Base-by-base conservation (phyloP, 768 basidiomycete species). In the Amanita pseudoporphyria region DNA sequence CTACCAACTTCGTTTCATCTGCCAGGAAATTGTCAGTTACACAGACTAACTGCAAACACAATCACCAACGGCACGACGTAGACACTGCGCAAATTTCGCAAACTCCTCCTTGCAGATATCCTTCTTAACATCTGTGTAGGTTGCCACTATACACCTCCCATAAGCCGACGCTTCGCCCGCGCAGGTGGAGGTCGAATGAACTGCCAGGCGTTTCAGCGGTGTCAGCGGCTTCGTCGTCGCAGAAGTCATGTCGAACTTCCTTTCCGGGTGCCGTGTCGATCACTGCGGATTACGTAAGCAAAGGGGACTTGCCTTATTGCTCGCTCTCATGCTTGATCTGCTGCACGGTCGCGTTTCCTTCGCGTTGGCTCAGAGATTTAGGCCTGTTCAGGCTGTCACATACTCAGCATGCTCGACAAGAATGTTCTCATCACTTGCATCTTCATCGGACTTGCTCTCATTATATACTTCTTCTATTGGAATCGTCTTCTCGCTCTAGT, bases 381-480 rank as follows among this genome's bases (percentile, higher is more conserved):
- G 26, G 7, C 26, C 7, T 28, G 26, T 28, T 7, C 26, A 21
- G 28, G 32, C 24, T 22, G 18, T 24, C 31, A 33, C 19, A 38
- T 14, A 24, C 13, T 33, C 35, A 52, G 21, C 16, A 84, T 86
- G 79, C 67, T 87, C 45, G 71, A 74, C 65, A 62, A 63, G 37
- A 68, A 78, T 45, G 74, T 91, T 21, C 70, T 89, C 54, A 70
- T 82, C 52, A 71, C 79, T 45, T 84, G 81, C 63, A 63, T 84
- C 45, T 76, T 73, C 58, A 77, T 77, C 43, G 64, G 72, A n/a
- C 53, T 71, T 31, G 74, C 72, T 13, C 67, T 82, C 6, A 65
- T 87, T 49, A 68, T 89, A 53, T 88, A 89, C 66, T 74, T 89
- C 54, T 94, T 96, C 75, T 96, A 87, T 69, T 90, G 87, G 80